phyloP scores from a whole-genome alignment of 495 filamentous ascomycete species.

The Filosporella fistucella region DNA sequence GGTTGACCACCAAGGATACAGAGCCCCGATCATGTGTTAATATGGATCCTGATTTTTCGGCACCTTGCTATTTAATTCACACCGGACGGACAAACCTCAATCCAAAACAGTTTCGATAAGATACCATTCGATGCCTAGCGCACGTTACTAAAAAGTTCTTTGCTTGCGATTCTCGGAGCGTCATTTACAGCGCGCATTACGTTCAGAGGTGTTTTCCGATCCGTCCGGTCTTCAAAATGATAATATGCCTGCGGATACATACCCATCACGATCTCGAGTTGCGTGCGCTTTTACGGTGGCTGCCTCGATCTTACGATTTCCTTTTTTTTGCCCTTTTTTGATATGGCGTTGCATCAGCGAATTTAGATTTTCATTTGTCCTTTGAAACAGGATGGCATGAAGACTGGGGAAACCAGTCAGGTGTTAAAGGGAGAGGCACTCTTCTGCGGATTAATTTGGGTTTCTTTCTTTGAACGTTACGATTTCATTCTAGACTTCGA shows the following conservation, averaged over 20 bases:
- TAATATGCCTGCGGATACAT: constrained; percentile 16
- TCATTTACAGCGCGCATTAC: constrained; percentile 26
- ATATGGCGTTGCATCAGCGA: constrained; percentile 26
- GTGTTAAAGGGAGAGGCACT: constrained; percentile 24
- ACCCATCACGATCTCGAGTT: constrained; percentile 25
- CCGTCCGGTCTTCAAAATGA: constrained; percentile 20
- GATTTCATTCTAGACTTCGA: constrained; percentile 23
- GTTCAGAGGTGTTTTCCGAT: constrained; percentile 18
- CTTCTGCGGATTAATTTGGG: constrained; percentile 18
- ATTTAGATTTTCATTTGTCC: constrained; percentile 22
- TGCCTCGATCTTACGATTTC: constrained; percentile 28
- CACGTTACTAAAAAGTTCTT: constrained; percentile 25
- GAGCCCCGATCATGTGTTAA: constrained; percentile 24
- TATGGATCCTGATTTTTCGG: no score
- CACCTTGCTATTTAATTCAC: no score
- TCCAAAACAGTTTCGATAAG: constrained; percentile 6
- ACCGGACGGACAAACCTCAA: neutral
- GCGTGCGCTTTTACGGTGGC: constrained; percentile 22
- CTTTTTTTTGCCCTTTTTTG: constrained; percentile 14
- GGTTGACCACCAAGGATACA: constrained; percentile 11
- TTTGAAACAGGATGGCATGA: constrained; percentile 24
- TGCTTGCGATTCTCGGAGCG: constrained; percentile 22
- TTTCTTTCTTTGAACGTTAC: constrained; percentile 17
- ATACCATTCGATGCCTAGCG: constrained; percentile 23
- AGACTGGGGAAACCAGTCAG: constrained; percentile 23